A percentile compares a stretch with the other conserved stretches of the same genome.
phyloP scores from a whole-genome alignment of 2,329 filamentous ascomycete genomes.

The Nemania bipapillata region DNA sequence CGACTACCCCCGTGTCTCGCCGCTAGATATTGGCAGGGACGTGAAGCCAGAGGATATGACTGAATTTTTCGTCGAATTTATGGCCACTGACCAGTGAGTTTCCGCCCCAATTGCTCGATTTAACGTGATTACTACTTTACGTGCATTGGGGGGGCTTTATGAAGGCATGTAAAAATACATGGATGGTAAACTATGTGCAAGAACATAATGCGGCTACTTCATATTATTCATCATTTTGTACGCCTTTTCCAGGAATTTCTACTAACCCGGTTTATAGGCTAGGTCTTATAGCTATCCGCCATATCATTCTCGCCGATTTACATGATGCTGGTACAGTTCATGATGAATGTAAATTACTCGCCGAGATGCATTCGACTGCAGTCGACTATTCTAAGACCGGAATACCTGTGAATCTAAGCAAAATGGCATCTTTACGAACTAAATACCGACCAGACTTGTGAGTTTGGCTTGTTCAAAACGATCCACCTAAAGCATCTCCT shows the following conservation, averaged over 20 bases:
- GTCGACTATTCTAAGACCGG: constrained; percentile 84
- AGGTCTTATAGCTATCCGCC: constrained; percentile 68
- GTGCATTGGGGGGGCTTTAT: neutral
- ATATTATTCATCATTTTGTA: neutral
- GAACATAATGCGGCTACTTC: neutral
- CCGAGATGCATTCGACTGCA: constrained; percentile 73
- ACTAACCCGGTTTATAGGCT: constrained; percentile 33
- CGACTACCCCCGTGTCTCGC: constrained; percentile 71
- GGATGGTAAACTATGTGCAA: neutral
- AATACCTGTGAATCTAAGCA: constrained; percentile 62
- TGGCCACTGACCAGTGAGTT: constrained; percentile 50
- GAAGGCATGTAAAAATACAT: neutral
- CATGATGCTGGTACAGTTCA: constrained; percentile 62
- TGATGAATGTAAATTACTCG: constrained; percentile 64
- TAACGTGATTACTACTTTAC: neutral
- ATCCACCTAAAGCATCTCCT: neutral
- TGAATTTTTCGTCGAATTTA: constrained; percentile 76
- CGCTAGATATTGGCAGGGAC: constrained; percentile 67
- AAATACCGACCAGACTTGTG: constrained; percentile 66
- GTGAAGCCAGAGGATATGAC: constrained; percentile 76
- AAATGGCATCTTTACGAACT: constrained; percentile 55
- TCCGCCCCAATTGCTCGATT: neutral
- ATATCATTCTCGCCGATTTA: constrained; percentile 73
- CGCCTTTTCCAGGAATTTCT: neutral
- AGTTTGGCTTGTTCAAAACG: constrained; percentile 44